A percentile compares a stretch with the other conserved stretches of the same genome.
Conservation (phyloP, 2,329 filamentous ascomycete species). For the Fusarium udum region DNA sequence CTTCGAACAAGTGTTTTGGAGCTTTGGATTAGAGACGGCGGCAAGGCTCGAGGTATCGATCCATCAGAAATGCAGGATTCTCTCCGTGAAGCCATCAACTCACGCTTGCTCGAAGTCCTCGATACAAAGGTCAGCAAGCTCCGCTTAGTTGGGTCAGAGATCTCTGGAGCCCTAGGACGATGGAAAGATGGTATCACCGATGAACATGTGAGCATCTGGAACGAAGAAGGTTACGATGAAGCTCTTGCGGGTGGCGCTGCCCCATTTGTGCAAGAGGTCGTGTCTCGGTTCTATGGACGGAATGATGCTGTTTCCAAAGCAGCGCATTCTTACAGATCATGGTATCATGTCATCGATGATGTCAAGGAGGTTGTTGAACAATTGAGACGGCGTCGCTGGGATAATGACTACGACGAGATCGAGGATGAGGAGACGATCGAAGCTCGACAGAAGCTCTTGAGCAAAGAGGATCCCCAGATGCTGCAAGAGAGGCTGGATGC, state of each 20-base stretch:
- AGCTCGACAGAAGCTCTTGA: constrained; percentile 72
- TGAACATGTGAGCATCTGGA: constrained; percentile 71
- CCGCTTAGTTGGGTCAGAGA: constrained; percentile 69
- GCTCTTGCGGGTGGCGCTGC: constrained; percentile 73
- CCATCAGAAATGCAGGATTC: constrained; percentile 73
- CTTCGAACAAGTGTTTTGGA: constrained; percentile 76
- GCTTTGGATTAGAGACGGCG: constrained; percentile 77
- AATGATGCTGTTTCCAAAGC: constrained; percentile 72
- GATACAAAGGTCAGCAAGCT: constrained; percentile 71
- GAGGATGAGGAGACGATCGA: constrained; percentile 79
- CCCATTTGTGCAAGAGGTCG: constrained; percentile 74
- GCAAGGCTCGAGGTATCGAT: constrained; percentile 72
- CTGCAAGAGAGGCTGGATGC: constrained; percentile 68
- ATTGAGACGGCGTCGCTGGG: constrained; percentile 76
- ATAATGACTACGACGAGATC: constrained; percentile 77
- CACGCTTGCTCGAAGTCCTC: constrained; percentile 71
- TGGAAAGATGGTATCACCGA: constrained; percentile 67
- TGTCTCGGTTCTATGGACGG: constrained; percentile 76
- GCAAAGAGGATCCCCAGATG: constrained; percentile 74
- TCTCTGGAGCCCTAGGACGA: constrained; percentile 67
- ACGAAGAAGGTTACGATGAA: constrained; percentile 67
- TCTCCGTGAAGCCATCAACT: constrained; percentile 74
- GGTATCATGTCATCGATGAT: constrained; percentile 78
- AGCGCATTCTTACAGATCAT: constrained; percentile 72
- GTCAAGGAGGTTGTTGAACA: constrained; percentile 70